These are phyloP conservation scores for Coemansia sp. DNA, from an alignment of 371 early-diverging fungal species.

Conservation along the genomic window DNA sequence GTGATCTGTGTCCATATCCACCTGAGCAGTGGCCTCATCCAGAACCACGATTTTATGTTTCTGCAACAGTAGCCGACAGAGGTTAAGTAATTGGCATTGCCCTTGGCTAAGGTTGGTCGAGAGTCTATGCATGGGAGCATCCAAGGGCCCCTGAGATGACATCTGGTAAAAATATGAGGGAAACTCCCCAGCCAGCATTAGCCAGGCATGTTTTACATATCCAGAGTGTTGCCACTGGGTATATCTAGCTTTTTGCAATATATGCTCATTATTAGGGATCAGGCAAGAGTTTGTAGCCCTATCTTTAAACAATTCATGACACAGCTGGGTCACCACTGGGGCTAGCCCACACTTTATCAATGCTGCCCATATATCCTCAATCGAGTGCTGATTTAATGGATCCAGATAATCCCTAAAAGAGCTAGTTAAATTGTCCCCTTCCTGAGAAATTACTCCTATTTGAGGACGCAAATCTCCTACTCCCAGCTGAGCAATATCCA, in stretches of 20 bases:
- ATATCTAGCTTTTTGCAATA: not conserved
- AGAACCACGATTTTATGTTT: not conserved
- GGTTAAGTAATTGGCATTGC: not conserved
- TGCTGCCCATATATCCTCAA: constrained; percentile 59
- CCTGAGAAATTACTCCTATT: constrained; percentile 65
- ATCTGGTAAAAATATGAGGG: not conserved
- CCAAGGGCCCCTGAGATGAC: not conserved
- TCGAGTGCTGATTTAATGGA: constrained; percentile 52
- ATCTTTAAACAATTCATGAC: not conserved
- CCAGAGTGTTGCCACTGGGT: not conserved
- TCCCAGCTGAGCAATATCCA: constrained; percentile 2
- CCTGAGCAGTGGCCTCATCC: not conserved
- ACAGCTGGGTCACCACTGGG: constrained; percentile 50
- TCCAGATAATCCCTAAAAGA: constrained; percentile 56
- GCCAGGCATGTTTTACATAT: not conserved
- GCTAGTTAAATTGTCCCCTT: constrained; percentile 57
- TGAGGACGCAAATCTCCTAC: constrained; percentile 53
- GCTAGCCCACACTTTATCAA: constrained; percentile 57
- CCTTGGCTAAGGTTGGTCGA: not conserved
- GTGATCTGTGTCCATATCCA: not conserved
- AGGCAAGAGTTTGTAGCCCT: not conserved
- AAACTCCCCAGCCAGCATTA: not conserved
- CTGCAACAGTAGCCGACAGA: not conserved
- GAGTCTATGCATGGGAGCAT: not conserved
- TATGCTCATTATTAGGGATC: not conserved